Evolutionary conservation across 768 basidiomycete genomes (phyloP), one percentile per base, ranked within the genome.

Genomic region (Rhizopogon salebrosus): DNA sequence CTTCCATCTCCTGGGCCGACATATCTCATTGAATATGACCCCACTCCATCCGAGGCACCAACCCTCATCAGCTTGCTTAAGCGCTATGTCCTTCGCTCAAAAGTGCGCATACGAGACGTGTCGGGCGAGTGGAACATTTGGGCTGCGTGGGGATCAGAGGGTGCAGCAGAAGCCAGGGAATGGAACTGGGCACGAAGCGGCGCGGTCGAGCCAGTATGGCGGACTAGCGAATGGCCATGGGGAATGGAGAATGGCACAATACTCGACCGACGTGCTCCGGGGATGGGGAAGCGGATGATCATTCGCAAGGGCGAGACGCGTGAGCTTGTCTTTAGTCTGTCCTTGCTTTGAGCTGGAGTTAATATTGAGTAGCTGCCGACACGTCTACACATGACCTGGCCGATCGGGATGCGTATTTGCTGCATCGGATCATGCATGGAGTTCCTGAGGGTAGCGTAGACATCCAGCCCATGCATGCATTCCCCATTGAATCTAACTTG

Each of bases 401-500:
- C 11, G 54, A 74, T 0, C 54, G 70, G 3, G 79, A 84, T 31
- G 80, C 79, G 27, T 97, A 94, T 65, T 74, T 80, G 37, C 66
- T 92, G 1, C 92, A 94, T 58, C 80, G 97, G 29, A 84, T 94
- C 54, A 51, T 83, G 16, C 81, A 81, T 40, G 93, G 94, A 4
- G 87, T 98, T 3, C 90, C 97, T 1, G 97, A 99, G 74, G 94
- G 95, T 0, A 72, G 71, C 10, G 63, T 64, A 0, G 97, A 99
- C 63, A 87, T 97, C 3, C 67, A 72, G 14, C 85, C 92, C 13
- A 77, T 84, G 63, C 80, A 85, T 8, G 82, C 92, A 0, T 85
- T 98, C 57, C 97, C 97, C 4, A 87, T 98, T 75, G 95, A 99
- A 57, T 92, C 91, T 6, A 93, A 95, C 68, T 71, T 98, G 60